Base-by-base conservation (phyloP, 768 basidiomycete genomes). In the Goffeauzyma gilvescens region DNA sequence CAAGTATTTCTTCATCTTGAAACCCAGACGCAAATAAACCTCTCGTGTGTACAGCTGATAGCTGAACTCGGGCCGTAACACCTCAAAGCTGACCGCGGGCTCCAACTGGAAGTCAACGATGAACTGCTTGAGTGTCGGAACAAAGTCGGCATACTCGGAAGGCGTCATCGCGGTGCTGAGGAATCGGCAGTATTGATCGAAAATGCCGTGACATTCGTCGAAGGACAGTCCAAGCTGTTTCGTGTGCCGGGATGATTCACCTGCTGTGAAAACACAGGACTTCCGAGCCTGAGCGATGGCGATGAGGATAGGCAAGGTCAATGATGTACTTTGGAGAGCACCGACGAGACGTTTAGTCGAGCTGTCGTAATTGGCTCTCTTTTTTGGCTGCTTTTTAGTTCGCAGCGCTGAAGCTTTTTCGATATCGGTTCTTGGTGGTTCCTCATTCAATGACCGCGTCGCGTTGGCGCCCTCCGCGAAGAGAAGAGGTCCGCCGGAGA, bases 271-370 rank as follows among this genome's bases (percentile, higher is more conserved):
- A 2, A 87, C 75, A 51, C 82, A 87, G 5, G 77, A 73, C 58
- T 89, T 79, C 9, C 87, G 75, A 55, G 87, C 83, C 62, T 89
- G 82, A 5, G 87, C 86, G 37, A 95, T 75, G 54, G 86, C 82
- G 33, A 96, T 75, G 35, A 96, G 75, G 22, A 96, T 73, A 3
- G 89, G 85, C 28, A 87, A 63, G n/a, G 82, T 81, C 24, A 95
- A 66, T 3, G 69, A 69, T 1, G 79, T 55, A 2, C 54, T 50
- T 37, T 57, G 36, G 1, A 69, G 49, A 10, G 62, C 55, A 15
- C 51, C 44, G 13, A 57, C 42, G n/a, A 69, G 45, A 10, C 65
- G 41, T 7, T 49, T 52, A 8, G 50, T 42, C n/a, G 61, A 57
- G 27, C 58, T 52, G 42, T 59, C 57, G 28, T 62, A 55, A 6